Conservation (phyloP, 352 stramenopile species). For the Phytopythium aichiense region DNA sequence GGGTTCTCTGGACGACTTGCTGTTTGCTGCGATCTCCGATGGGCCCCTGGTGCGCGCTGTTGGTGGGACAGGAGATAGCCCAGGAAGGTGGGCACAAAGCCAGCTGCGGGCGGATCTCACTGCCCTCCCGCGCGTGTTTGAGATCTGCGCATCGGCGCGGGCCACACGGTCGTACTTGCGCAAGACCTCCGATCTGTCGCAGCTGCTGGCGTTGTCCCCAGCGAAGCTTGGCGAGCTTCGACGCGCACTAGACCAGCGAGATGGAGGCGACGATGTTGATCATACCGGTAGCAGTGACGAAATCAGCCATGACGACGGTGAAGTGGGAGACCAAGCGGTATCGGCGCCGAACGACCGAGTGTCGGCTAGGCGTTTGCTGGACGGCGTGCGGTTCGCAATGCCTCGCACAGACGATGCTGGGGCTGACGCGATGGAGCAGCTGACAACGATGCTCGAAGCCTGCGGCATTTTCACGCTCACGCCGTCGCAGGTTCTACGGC, state of each 20-base stretch:
- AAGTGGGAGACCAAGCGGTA: not conserved
- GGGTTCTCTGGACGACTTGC: conserved; percentile 26
- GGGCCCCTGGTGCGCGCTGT: conserved; percentile 9
- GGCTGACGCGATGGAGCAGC: conserved; percentile 35
- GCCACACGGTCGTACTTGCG: conserved; percentile 36
- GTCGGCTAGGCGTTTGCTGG: not conserved
- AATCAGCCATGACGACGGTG: not conserved
- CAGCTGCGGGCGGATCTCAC: conserved; percentile 47
- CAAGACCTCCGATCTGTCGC: conserved; percentile 37
- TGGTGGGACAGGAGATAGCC: not conserved
- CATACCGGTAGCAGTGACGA: not conserved
- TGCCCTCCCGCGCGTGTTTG: conserved; percentile 30
- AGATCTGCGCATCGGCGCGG: conserved; percentile 21
- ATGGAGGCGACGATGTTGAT: conserved; percentile 8
- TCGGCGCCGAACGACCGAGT: not conserved
- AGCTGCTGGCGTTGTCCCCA: conserved; percentile 36
- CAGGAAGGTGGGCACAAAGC: conserved; percentile 6
- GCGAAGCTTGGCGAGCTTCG: conserved; percentile 38
- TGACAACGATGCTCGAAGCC: conserved; percentile 69
- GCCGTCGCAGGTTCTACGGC: conserved; percentile 29
- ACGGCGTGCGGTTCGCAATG: not conserved
- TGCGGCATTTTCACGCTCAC: conserved; percentile 48
- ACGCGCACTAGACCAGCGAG: conserved; percentile 31
- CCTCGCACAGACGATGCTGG: not conserved
- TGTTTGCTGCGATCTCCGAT: conserved; percentile 25